Percentiles rank a stretch among this genome's conserved stretches.
phyloP scores from a whole-genome alignment of 129 eudicot genomes.

The Escallonia rubra region DNA sequence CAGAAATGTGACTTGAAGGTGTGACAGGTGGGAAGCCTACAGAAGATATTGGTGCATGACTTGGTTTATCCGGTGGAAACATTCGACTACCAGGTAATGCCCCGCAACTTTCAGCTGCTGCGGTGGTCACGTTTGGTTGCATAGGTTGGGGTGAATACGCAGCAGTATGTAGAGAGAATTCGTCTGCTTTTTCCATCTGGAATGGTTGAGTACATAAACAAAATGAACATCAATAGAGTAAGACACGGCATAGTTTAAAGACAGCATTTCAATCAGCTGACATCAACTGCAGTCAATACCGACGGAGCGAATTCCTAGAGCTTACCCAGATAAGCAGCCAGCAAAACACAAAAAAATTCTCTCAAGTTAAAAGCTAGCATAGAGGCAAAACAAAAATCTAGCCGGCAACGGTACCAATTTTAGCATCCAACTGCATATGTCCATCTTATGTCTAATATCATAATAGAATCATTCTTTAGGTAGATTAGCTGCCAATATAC shows the following conservation, averaged over 20 bases:
- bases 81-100: conserved; percentile 28
- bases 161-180: conserved; percentile 46
- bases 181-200: conserved; percentile 80
- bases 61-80: conserved; percentile 50
- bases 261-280: not conserved
- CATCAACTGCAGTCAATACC: not conserved
- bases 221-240: conserved; percentile 13
- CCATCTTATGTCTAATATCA: no score
- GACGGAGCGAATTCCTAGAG: not conserved
- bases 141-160: conserved; percentile 38
- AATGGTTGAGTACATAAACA: conserved; percentile 6
- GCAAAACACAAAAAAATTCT: no score
- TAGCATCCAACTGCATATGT: not conserved
- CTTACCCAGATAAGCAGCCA: not conserved
- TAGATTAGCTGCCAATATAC: no score
- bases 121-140: conserved; percentile 39
- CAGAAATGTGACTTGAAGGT: conserved; percentile 40
- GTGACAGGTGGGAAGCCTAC: conserved; percentile 50
- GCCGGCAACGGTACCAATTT: not conserved
- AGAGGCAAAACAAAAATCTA: not conserved
- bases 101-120: conserved; percentile 43
- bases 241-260: not conserved
- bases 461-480: no score
- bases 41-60: conserved; percentile 34
- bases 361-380: not conserved